These are phyloP conservation scores for Russula emetica DNA, from an alignment of 768 basidiomycete genomes.

Conservation along the genomic window DNA sequence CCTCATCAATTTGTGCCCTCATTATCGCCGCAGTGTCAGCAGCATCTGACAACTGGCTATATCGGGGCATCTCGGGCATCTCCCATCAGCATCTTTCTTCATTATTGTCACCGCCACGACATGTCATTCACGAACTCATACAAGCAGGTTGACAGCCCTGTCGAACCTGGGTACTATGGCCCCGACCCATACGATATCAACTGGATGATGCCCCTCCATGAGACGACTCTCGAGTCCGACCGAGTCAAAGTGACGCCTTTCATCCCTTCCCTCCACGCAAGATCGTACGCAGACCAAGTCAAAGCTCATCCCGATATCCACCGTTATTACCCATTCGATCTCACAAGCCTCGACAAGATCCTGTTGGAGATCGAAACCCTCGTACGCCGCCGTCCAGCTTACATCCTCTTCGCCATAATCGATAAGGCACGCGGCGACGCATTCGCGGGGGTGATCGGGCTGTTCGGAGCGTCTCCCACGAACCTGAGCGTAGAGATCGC, in stretches of 20 bases:
- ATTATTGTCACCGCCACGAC: neutral
- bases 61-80: neutral
- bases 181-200: slow-evolving; percentile 40
- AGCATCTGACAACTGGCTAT: neutral
- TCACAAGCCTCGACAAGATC: slow-evolving; percentile 27
- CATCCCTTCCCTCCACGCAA: slow-evolving; percentile 37
- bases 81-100: too few relatives aligned
- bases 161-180: slow-evolving; percentile 29
- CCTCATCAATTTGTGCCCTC: neutral
- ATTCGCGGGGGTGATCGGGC: slow-evolving; percentile 40
- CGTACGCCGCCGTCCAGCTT: slow-evolving; percentile 26
- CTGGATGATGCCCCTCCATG: slow-evolving; percentile 37
- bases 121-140: slow-evolving; percentile 12
- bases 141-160: neutral
- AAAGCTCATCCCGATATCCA: slow-evolving; percentile 32
- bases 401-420: slow-evolving; percentile 38
- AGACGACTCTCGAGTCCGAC: slow-evolving; percentile 34
- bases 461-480: slow-evolving; percentile 29
- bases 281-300: slow-evolving; percentile 32
- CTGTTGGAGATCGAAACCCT: slow-evolving; percentile 29
- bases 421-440: slow-evolving; percentile 39
- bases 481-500: slow-evolving; percentile 21
- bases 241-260: slow-evolving; percentile 41
- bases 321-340: slow-evolving; percentile 35
- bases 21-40: neutral